A percentile compares a stretch with the other conserved stretches of the same genome.
phyloP scores from a whole-genome alignment of 108 stramenopile genomes.

The Skeletonema grethae region DNA sequence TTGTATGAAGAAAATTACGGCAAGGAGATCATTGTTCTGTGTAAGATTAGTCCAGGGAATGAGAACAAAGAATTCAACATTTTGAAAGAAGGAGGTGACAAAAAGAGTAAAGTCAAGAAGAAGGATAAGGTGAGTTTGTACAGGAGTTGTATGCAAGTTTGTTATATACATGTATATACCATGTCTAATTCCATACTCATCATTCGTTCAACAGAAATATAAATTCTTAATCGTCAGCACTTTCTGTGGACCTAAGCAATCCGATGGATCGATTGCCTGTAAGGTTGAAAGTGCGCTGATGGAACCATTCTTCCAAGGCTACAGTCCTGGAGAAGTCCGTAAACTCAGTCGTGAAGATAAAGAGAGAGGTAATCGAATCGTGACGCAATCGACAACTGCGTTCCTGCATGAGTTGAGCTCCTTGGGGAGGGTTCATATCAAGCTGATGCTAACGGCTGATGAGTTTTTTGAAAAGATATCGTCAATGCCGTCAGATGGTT shows the following conservation, averaged over 20 bases:
- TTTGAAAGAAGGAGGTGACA: slow-evolving; percentile 28
- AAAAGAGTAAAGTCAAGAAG: slow-evolving; percentile 35
- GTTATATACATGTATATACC: not conserved
- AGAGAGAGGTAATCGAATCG: slow-evolving; percentile 34
- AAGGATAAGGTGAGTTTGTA: slow-evolving; percentile 10
- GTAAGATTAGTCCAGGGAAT: slow-evolving; percentile 26
- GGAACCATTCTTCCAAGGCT: slow-evolving; percentile 50
- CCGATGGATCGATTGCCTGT: slow-evolving; percentile 49
- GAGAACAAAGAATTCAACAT: slow-evolving; percentile 36
- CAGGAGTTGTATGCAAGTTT: not conserved
- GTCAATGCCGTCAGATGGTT: slow-evolving; percentile 17
- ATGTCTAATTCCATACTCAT: not conserved
- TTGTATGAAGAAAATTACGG: slow-evolving; percentile 52
- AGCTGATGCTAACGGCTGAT: slow-evolving; percentile 37
- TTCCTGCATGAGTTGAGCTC: slow-evolving; percentile 34
- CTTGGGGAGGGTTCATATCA: slow-evolving; percentile 41
- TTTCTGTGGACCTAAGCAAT: slow-evolving; percentile 33
- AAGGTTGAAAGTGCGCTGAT: slow-evolving; percentile 44
- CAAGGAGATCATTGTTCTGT: slow-evolving; percentile 42
- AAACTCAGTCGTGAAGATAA: slow-evolving; percentile 48
- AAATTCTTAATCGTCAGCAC: slow-evolving; percentile 33
- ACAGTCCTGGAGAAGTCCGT: slow-evolving; percentile 48
- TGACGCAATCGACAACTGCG: slow-evolving; percentile 36
- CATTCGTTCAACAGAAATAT: slow-evolving; percentile 17
- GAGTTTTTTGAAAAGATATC: slow-evolving; percentile 42